phyloP scores from a whole-genome alignment of 83 land plant species.

The Isoetes engelmannii region DNA sequence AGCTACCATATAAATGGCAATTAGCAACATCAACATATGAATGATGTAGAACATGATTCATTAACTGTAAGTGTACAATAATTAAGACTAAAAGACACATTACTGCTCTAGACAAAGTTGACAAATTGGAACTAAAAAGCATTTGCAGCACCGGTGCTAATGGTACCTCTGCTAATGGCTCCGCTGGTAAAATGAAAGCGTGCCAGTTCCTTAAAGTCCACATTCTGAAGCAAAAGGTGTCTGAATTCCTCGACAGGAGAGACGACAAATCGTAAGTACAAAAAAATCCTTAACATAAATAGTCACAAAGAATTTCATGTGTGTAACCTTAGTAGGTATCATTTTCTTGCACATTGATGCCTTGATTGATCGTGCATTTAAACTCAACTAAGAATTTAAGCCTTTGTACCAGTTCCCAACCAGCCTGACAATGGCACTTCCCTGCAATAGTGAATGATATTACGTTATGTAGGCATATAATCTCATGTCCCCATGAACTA shows the following conservation, averaged over 20 bases:
- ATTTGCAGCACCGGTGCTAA: too few species aligned
- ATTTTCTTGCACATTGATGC: constrained; percentile 31
- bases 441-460: constrained; percentile 16
- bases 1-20: too few species aligned
- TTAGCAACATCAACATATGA: too few species aligned
- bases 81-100: too few species aligned
- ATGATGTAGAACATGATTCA: too few species aligned
- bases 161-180: constrained; percentile 26
- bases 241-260: too few species aligned
- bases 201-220: constrained; percentile 33
- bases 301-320: neutral
- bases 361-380: constrained; percentile 24
- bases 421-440: constrained; percentile 23
- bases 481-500: too few species aligned
- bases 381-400: constrained; percentile 29
- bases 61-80: too few species aligned
- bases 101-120: too few species aligned
- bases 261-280: too few species aligned
- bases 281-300: too few species aligned
- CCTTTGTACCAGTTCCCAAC: constrained; percentile 26
- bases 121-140: too few species aligned
- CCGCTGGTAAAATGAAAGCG: constrained; percentile 36
- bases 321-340: constrained; percentile 26
- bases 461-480: neutral
- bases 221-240: constrained; percentile 26